phyloP scores from a whole-genome alignment of 169 alveolate genomes.

The Cystoisospora suis region DNA sequence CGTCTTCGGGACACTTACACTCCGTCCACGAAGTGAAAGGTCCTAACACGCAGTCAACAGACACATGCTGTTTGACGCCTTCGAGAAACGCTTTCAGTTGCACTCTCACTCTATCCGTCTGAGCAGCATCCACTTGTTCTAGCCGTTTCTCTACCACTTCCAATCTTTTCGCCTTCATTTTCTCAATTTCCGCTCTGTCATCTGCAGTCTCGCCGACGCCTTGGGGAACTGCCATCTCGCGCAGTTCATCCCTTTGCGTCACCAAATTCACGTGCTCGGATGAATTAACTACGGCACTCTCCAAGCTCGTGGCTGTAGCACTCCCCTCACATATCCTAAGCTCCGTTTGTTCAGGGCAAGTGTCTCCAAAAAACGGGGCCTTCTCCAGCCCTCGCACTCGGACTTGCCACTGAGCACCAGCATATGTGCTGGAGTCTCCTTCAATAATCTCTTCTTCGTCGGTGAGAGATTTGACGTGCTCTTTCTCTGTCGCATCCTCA shows the following conservation, averaged over 20 bases:
- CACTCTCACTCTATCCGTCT: too few species aligned
- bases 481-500: neutral
- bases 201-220: neutral
- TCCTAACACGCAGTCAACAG: neutral
- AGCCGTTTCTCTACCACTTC: too few species aligned
- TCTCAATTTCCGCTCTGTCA: neutral
- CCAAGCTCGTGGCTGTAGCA: neutral
- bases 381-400: neutral
- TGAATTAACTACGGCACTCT: neutral
- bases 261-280: too few species aligned
- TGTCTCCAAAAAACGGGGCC: neutral
- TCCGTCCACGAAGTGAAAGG: neutral
- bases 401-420: neutral
- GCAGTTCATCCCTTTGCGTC: too few species aligned
- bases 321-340: neutral
- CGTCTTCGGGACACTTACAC: slow-evolving; percentile 11
- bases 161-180: neutral
- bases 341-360: neutral
- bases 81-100: too few species aligned
- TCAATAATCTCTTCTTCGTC: neutral
- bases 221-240: neutral
- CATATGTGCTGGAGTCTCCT: neutral
- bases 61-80: neutral
- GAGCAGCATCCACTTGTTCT: too few species aligned
- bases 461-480: too few species aligned